Conservation (phyloP, 2,329 filamentous ascomycete genomes). For the Diaporthe sp. region DNA sequence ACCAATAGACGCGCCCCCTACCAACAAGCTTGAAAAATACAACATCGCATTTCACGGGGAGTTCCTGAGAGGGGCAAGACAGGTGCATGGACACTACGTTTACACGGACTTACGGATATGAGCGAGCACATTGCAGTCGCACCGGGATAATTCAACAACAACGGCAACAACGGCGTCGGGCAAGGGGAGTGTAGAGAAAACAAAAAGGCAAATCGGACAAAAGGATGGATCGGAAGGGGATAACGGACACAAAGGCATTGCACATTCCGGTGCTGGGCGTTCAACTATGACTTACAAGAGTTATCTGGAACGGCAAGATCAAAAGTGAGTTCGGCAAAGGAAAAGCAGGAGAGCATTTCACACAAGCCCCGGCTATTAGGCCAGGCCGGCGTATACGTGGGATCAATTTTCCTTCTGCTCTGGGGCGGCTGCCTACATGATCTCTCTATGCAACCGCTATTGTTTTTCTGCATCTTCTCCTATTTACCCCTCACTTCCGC, state of each 20-base stretch:
- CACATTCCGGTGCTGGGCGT: conserved; percentile 23
- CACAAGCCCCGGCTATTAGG: conserved; percentile 35
- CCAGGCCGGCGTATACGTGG: conserved; percentile 33
- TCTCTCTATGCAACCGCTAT: background rate
- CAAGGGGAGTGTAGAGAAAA: conserved; percentile 17
- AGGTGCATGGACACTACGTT: background rate
- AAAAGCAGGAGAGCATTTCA: conserved; percentile 1
- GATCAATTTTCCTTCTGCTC: conserved; percentile 9
- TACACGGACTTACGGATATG: conserved; percentile 24
- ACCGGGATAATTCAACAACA: conserved; percentile 7
- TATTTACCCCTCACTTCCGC: background rate
- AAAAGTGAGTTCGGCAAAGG: conserved; percentile 22
- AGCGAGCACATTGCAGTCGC: conserved; percentile 12
- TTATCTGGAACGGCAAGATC: conserved; percentile 1
- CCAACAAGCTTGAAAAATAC: background rate
- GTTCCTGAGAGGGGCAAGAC: conserved; percentile 6
- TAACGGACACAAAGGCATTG: background rate
- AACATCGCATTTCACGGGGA: conserved; percentile 17
- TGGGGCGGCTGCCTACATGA: conserved; percentile 29
- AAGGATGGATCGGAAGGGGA: conserved; percentile 5
- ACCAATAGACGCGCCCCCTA: conserved; percentile 16
- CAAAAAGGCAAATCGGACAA: conserved; percentile 27
- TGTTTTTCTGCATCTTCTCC: background rate
- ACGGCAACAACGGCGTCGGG: conserved; percentile 11
- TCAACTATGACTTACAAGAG: conserved; percentile 20